Evolutionary conservation across 371 early-diverging fungal species (phyloP).

Genomic region (Mortierella sp.): DNA sequence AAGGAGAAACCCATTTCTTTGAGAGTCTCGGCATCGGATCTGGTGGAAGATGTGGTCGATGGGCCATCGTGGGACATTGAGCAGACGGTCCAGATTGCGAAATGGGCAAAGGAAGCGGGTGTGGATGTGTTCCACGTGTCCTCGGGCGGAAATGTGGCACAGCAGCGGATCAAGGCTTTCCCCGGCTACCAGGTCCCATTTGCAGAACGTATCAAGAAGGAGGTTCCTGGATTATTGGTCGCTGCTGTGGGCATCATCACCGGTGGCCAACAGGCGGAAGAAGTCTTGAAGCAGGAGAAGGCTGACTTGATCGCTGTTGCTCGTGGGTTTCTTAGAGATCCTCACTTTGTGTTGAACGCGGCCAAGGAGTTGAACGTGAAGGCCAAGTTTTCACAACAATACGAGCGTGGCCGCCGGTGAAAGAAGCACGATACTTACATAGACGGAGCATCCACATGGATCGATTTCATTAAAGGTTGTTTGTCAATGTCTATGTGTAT

Average conservation of each 20-base stretch:
- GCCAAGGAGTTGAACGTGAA: slow-evolving; percentile 72
- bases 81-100: slow-evolving; percentile 71
- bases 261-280: slow-evolving; percentile 71
- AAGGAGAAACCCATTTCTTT: slow-evolving; percentile 82
- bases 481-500: no score
- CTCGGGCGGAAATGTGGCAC: slow-evolving; percentile 68
- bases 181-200: slow-evolving; percentile 82
- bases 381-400: slow-evolving; percentile 75
- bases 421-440: no score
- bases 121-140: slow-evolving; percentile 84
- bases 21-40: slow-evolving; percentile 81
- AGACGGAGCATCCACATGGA: no score
- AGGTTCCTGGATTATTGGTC: slow-evolving; percentile 64
- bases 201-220: slow-evolving; percentile 66
- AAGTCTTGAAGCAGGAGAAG: slow-evolving; percentile 67
- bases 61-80: slow-evolving; percentile 67
- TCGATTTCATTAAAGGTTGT: no score
- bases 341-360: slow-evolving; percentile 62
- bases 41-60: slow-evolving; percentile 62
- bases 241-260: slow-evolving; percentile 84
- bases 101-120: slow-evolving; percentile 66
- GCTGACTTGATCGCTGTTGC: slow-evolving; percentile 85
- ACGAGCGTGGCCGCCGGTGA: slow-evolving; percentile 62
- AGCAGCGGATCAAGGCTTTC: slow-evolving; percentile 60
- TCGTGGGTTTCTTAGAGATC: slow-evolving; percentile 80